phyloP scores from a whole-genome alignment of 208 protist species.

The Crithidia mellificae region DNA sequence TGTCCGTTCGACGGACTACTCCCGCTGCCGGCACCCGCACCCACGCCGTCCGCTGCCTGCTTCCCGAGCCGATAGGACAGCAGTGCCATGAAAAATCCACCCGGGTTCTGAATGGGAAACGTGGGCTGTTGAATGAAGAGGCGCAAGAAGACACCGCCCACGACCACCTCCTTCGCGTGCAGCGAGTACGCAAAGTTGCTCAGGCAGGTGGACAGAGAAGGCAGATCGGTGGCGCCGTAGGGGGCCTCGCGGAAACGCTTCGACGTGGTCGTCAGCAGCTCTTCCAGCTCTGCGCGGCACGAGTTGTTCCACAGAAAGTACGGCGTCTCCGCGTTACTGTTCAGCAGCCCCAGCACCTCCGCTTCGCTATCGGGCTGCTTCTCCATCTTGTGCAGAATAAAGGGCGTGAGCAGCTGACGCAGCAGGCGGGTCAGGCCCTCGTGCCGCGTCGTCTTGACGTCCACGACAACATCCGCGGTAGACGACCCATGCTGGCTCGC shows the following conservation, averaged over 20 bases:
- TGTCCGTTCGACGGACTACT: no score
- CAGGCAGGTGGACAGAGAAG: conserved; percentile 19
- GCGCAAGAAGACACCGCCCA: conserved; percentile 90
- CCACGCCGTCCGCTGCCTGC: conserved; percentile 13
- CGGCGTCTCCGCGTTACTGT: conserved; percentile 84
- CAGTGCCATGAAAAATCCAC: conserved; percentile 57
- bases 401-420: conserved; percentile 80
- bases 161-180: conserved; percentile 76
- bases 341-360: conserved; percentile 81
- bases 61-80: conserved; percentile 49
- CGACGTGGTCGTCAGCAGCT: conserved; percentile 64
- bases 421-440: conserved; percentile 44
- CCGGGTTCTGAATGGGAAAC: conserved; percentile 73
- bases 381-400: conserved; percentile 70
- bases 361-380: conserved; percentile 25
- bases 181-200: conserved; percentile 62
- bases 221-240: conserved; percentile 42
- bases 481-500: no score
- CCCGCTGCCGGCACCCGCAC: background rate
- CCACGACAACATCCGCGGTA: background rate
- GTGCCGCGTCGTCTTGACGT: conserved; percentile 38
- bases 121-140: conserved; percentile 85
- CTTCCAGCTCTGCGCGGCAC: conserved; percentile 71
- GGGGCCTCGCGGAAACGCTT: conserved; percentile 45
- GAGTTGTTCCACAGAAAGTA: conserved; percentile 91